Conservation (phyloP, 768 basidiomycete species). For the Neoboletus magnificus region DNA sequence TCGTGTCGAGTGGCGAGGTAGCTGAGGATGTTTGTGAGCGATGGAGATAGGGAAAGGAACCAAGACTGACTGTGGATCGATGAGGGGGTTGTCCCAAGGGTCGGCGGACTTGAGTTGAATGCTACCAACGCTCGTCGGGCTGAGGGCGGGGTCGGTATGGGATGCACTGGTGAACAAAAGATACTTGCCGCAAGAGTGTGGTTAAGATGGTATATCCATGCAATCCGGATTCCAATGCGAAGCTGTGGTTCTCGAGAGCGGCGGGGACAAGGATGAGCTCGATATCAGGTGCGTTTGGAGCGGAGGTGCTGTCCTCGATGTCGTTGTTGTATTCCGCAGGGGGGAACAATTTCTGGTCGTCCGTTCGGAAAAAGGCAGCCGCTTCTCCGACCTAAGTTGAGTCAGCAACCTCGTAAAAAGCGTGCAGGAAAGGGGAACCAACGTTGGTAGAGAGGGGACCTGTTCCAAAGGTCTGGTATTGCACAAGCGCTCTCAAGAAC, state of each 20-base stretch:
- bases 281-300: slow-evolving; percentile 29
- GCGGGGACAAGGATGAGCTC: slow-evolving; percentile 24
- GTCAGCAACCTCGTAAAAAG: background rate
- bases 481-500: slow-evolving; percentile 32
- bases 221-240: background rate
- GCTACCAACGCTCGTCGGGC: slow-evolving; percentile 44
- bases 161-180: background rate
- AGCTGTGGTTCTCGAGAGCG: background rate
- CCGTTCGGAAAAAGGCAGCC: slow-evolving; percentile 32
- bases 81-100: slow-evolving; percentile 40
- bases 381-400: slow-evolving; percentile 25
- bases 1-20: slow-evolving; percentile 44
- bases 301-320: slow-evolving; percentile 31
- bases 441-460: slow-evolving; percentile 59
- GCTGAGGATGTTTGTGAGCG: slow-evolving; percentile 22
- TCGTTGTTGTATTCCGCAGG: slow-evolving; percentile 24
- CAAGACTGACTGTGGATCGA: slow-evolving; percentile 41
- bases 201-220: slow-evolving; percentile 18
- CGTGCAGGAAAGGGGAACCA: background rate
- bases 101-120: slow-evolving; percentile 39
- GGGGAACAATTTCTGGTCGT: slow-evolving; percentile 32
- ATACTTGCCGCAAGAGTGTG: slow-evolving; percentile 25
- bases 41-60: background rate
- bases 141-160: slow-evolving; percentile 7
- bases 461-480: slow-evolving; percentile 43